Evolutionary conservation across 345 rosid genomes (phyloP).

Genomic region (Eucalyptus coolabah): DNA sequence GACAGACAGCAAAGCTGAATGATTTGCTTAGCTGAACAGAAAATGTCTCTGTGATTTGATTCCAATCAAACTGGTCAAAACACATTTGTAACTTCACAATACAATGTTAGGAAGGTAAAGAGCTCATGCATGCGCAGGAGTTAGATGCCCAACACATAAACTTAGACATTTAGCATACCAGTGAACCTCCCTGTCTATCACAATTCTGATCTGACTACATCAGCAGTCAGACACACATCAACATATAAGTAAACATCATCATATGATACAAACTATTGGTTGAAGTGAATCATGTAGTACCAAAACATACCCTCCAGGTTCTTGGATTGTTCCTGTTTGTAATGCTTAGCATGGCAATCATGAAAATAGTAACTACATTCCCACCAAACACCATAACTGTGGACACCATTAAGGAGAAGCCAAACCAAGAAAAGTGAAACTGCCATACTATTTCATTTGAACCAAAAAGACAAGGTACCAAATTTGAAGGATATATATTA

Average conservation of each 20-base stretch:
- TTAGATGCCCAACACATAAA: background rate
- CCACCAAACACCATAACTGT: slow-evolving; percentile 36
- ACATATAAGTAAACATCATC: background rate
- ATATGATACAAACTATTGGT: background rate
- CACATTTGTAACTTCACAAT: background rate
- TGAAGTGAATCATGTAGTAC: background rate
- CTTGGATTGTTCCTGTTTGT: background rate
- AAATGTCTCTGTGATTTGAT: background rate
- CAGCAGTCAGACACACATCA: background rate
- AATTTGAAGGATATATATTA: slow-evolving; percentile 37
- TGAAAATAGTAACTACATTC: too few relatives aligned
- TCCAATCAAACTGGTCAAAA: background rate
- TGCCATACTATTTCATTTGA: background rate
- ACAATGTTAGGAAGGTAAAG: background rate
- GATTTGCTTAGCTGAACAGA: too few relatives aligned
- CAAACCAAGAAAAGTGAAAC: background rate
- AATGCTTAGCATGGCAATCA: too few relatives aligned
- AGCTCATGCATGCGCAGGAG: background rate
- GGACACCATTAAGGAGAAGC: background rate
- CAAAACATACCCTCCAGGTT: slow-evolving; percentile 25
- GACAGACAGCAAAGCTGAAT: too few relatives aligned
- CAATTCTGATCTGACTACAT: background rate
- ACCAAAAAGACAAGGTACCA: background rate
- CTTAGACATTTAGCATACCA: too few relatives aligned
- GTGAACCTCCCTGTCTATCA: background rate